Conservation (phyloP, 257 asterid genomes). For the Primulina eburnea region DNA sequence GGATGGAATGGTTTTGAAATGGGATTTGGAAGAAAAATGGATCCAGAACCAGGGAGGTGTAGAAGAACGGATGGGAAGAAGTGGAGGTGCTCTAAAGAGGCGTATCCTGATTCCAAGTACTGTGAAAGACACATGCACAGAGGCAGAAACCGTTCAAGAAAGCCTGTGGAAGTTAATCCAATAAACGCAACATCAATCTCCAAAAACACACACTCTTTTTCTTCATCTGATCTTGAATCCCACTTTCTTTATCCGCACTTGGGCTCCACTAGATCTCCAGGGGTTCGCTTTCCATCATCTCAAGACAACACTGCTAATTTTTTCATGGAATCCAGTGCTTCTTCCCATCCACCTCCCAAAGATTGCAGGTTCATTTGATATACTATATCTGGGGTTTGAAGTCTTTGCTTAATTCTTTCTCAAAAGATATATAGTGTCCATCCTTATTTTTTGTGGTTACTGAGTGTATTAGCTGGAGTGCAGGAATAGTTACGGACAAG, state of each 20-base stretch:
- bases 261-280: conserved; percentile 31
- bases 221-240: conserved; percentile 7
- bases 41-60: conserved; percentile 97
- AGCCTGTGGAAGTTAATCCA: conserved; percentile 85
- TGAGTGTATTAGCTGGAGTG: background rate
- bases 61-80: conserved; percentile 96
- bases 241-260: background rate
- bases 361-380: conserved; percentile 37
- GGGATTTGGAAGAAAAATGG: conserved; percentile 84
- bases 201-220: conserved; percentile 10
- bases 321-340: conserved; percentile 40
- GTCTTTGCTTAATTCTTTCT: background rate
- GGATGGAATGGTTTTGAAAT: conserved; percentile 81
- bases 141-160: conserved; percentile 99
- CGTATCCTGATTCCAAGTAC: conserved; percentile 91
- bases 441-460: background rate
- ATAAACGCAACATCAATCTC: conserved; percentile 28
- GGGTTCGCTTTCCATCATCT: conserved; percentile 27
- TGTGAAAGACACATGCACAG: conserved; percentile 99
- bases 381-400: background rate
- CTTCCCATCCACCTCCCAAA: conserved; percentile 28
- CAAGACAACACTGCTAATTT: conserved; percentile 41
- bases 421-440: too few species aligned
- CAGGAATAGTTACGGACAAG: conserved; percentile 35
- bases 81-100: conserved; percentile 96